Base-by-base conservation (phyloP, 805 yeast species). In the Naumovozyma castellii region DNA sequence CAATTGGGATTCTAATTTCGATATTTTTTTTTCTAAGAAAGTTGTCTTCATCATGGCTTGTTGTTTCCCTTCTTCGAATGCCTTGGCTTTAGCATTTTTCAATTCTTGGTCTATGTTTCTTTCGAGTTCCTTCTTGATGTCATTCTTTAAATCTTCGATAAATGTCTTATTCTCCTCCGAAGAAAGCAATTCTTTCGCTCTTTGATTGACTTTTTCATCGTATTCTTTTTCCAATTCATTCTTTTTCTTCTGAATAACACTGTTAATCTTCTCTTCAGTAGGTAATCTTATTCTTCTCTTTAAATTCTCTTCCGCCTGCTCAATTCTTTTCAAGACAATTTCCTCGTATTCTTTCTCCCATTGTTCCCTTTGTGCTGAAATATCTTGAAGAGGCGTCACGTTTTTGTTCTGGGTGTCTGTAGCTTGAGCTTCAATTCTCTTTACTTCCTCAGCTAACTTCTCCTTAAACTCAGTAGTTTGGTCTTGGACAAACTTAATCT, bases 201-300 rank as follows among this genome's bases (percentile, higher is more conserved):
- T 44, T n/a, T 36, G 40, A 13, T 45, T 25, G 2, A 43, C 35
- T 27, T 38, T 43, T 31, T 43, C 25, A 2, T 46, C 38, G 18
- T 39, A 44, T 15, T 41, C 46, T 14, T 45, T 42, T 37, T 41
- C 48, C 13, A 47, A 30, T 29, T 49, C 43, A 35, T 37, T 37
- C 34, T 52, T 54, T 22, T 66, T 67, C 29, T 53, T 56, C 44
- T 71, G 75, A 25, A 72, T 61, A 38, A 67, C 69, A 34, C 70
- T 75, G 16, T 75, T 71, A 56, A 79, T 68, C 43, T 73, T 79
- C 38, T 68, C 67, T 51, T 75, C 75, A 16, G 44, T 42, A 5
- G 50, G 48, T 22, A 38, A 17, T 51, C 72, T 73, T 32, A 72
- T 69, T 30, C 72, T 67, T n/a, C 74, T 70, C 35, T 63, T 61